phyloP scores from a whole-genome alignment of 257 asterid species.

The Craterostigma plantagineum region DNA sequence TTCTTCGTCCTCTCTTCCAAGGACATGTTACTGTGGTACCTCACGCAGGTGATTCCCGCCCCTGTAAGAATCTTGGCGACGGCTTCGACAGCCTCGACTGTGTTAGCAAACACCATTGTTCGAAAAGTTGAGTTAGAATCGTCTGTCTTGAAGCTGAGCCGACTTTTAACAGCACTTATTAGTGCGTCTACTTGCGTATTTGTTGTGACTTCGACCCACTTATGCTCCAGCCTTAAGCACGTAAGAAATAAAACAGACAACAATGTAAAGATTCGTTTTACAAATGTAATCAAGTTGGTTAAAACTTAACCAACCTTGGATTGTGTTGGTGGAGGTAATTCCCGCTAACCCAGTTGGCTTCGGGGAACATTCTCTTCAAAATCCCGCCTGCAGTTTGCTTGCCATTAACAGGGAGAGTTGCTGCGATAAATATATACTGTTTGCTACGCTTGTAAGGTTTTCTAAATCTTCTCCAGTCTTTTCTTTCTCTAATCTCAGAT shows the following conservation, averaged over 20 bases:
- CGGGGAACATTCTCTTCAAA: conserved; percentile 75
- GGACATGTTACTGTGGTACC: conserved; percentile 65
- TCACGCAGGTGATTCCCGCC: conserved; percentile 43
- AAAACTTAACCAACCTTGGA: conserved; percentile 66
- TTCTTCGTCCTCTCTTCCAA: conserved; percentile 61
- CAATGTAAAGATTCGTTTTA: not conserved
- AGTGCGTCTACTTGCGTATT: conserved; percentile 73
- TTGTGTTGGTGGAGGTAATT: conserved; percentile 80
- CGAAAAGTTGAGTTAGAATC: conserved; percentile 25
- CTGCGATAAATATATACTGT: conserved; percentile 94
- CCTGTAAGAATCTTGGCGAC: conserved; percentile 47
- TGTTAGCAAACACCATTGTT: conserved; percentile 92
- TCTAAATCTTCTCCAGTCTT: conserved; percentile 83
- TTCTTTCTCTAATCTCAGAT: conserved; percentile 21
- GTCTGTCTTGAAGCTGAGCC: conserved; percentile 13
- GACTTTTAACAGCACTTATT: conserved; percentile 43
- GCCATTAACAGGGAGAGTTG: conserved; percentile 90
- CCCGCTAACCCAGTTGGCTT: conserved; percentile 79
- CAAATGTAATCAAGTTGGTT: too few species aligned
- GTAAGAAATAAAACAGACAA: conserved; percentile 9
- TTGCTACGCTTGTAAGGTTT: conserved; percentile 65
- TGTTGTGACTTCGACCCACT: conserved; percentile 66
- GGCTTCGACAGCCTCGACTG: conserved; percentile 89
- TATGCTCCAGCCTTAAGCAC: conserved; percentile 64
- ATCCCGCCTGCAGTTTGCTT: conserved; percentile 88